Evolutionary conservation across 352 stramenopile genomes (phyloP).

Genomic region (Aphanomyces cochlioides): DNA sequence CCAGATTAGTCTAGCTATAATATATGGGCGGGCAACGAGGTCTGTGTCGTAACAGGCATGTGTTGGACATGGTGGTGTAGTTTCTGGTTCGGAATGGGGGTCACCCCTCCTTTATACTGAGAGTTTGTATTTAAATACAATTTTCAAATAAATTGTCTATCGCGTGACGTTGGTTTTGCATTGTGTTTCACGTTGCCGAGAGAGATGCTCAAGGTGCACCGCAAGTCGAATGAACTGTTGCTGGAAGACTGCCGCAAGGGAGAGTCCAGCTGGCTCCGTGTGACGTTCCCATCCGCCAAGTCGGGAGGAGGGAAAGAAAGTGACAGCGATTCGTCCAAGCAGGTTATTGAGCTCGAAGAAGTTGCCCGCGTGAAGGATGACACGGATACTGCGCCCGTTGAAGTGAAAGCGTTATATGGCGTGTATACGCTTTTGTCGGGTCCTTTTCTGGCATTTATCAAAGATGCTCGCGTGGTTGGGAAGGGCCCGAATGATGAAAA

Average conservation of each 20-base stretch:
- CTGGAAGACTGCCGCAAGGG: slow-evolving; percentile 76
- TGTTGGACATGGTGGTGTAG: no score
- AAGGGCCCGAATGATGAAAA: slow-evolving; percentile 54
- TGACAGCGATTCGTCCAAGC: not conserved
- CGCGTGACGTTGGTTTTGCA: no score
- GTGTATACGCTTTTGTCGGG: slow-evolving; percentile 60
- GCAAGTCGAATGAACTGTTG: slow-evolving; percentile 60
- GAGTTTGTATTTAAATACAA: slow-evolving; percentile 5
- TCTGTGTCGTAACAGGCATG: no score
- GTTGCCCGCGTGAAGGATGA: slow-evolving; percentile 48
- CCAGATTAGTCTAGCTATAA: no score
- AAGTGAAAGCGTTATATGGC: slow-evolving; percentile 59
- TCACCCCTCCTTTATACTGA: slow-evolving; percentile 1
- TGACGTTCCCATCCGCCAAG: slow-evolving; percentile 31
- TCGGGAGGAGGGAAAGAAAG: not conserved
- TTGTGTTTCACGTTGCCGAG: no score
- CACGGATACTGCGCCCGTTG: slow-evolving; percentile 36
- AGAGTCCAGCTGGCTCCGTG: slow-evolving; percentile 55
- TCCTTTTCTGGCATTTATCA: slow-evolving; percentile 52
- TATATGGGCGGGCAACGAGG: no score
- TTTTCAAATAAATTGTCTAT: not conserved
- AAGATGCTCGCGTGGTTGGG: slow-evolving; percentile 51
- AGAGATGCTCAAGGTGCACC: slow-evolving; percentile 42
- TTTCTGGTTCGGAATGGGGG: no score
- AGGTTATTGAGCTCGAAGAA: slow-evolving; percentile 44